Base-by-base conservation (phyloP, 2,329 filamentous ascomycete genomes). In the Fusarium euwallaceae region DNA sequence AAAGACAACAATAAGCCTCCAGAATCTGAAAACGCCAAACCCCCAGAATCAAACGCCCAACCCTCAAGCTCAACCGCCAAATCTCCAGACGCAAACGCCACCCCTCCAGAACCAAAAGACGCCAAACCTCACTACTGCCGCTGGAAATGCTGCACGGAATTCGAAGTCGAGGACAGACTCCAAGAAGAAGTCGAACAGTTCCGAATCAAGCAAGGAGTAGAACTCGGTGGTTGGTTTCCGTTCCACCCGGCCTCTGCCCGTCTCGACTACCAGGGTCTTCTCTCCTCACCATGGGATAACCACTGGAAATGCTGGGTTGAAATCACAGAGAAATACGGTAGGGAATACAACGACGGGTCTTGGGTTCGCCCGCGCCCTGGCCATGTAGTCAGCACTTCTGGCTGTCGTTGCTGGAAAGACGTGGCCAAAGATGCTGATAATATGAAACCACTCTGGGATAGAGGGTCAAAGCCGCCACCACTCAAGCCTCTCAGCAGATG, bases 61-160 rank as follows among this genome's bases (percentile, higher is more conserved):
- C 32, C 27, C 27, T 27, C 27, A 27, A 7, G 27, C 27, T 27
- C 27, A 27, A 27, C 27, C 27, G 7, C 27, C 27, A 27, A 27
- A 27, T 27, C 27, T 27, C 27, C 27, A 27, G 27, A 27, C 27
- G 6, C 32, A 34, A 2, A 11, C 29, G 11, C 29, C 10, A 11
- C 29, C 29, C 29, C 29, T 32, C 29, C 29, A 32, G 29, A 59
- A 10, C 22, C 24, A 20, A 17, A 41, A 48, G 29, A 48, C 22
- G 24, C 41, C 27, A 22, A 45, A n/a, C 16, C 48, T 2, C 67
- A 73, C 34, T 74, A 68, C 29, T 73, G 70, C 39, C 67, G 59
- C 16, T 74, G 70, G 70, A 20, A 59, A 34, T 74, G 70, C 34
- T 64, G 43, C 3, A 68, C 61, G 6, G 45, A 66, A 11, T 73